A percentile compares a stretch with the other conserved stretches of the same genome.
Evolutionary conservation across 1,284 basidiomycete genomes (phyloP).

Genomic region (Malassezia sp.): DNA sequence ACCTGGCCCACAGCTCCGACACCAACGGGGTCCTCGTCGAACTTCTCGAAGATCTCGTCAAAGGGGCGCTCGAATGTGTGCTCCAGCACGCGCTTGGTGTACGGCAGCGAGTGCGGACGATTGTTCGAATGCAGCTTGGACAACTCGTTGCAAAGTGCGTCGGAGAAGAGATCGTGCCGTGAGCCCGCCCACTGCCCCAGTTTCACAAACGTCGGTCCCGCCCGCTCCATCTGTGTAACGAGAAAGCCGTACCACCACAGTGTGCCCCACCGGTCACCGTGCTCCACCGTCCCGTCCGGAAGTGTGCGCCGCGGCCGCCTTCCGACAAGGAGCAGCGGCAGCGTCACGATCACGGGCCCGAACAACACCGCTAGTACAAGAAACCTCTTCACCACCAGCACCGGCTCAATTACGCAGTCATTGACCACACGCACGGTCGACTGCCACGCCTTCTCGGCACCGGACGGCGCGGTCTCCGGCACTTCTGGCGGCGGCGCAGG

Average conservation of each 20-base stretch:
- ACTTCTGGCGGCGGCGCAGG: too few species aligned
- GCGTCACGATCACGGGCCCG: slow-evolving; percentile 68
- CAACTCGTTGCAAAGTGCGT: slow-evolving; percentile 74
- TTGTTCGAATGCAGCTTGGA: slow-evolving; percentile 81
- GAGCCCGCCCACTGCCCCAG: slow-evolving; percentile 98
- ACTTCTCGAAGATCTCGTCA: slow-evolving; percentile 80
- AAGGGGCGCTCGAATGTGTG: slow-evolving; percentile 62
- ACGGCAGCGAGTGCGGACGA: slow-evolving; percentile 65
- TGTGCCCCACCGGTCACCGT: slow-evolving; percentile 39
- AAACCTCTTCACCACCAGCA: slow-evolving; percentile 73
- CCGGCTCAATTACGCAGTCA: slow-evolving; percentile 64
- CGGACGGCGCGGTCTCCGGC: too few species aligned
- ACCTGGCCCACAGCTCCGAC: slow-evolving; percentile 97
- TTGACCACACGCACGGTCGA: too few species aligned
- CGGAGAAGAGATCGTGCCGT: slow-evolving; percentile 83
- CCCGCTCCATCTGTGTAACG: slow-evolving; percentile 78
- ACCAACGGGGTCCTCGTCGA: slow-evolving; percentile 76
- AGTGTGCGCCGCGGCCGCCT: slow-evolving; percentile 10
- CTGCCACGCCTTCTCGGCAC: too few species aligned
- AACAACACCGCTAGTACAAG: slow-evolving; percentile 73
- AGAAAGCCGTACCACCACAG: slow-evolving; percentile 86
- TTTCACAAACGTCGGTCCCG: slow-evolving; percentile 97
- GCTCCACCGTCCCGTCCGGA: slow-evolving; percentile 18
- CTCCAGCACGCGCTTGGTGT: slow-evolving; percentile 76
- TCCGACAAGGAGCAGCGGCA: slow-evolving; percentile 73